Evolutionary conservation across 2,329 filamentous ascomycete genomes (phyloP).

Genomic region (Leptographium galeiforme): DNA sequence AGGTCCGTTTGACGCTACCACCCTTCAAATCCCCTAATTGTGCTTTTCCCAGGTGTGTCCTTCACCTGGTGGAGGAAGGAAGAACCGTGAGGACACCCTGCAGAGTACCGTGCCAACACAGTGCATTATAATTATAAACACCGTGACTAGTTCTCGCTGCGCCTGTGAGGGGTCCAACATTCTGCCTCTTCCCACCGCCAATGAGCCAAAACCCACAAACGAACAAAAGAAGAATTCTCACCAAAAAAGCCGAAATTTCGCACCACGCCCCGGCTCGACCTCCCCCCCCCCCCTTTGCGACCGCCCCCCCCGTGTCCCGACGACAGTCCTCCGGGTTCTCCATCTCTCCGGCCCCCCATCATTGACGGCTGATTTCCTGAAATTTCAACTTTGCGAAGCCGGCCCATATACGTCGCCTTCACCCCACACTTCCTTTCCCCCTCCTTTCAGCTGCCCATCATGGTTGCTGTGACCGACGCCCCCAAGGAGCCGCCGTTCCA

Average conservation of each 20-base stretch:
- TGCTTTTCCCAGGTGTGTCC: background rate
- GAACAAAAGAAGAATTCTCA: constrained; percentile 5
- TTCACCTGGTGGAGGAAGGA: no score
- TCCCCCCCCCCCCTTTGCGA: background rate
- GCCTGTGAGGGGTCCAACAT: background rate
- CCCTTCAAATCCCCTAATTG: background rate
- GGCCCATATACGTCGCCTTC: background rate
- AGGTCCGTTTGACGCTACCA: background rate
- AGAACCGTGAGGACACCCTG: no score
- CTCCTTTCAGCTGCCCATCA: background rate
- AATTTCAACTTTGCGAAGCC: background rate
- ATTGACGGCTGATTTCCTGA: background rate
- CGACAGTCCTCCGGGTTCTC: background rate
- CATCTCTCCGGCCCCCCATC: background rate
- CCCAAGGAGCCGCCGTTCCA: constrained; percentile 60
- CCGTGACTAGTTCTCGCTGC: no score
- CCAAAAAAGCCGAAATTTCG: constrained; percentile 1
- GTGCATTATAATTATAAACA: no score
- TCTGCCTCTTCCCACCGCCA: constrained; percentile 7
- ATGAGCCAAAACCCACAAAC: constrained; percentile 6
- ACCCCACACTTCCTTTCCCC: background rate
- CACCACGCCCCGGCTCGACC: background rate
- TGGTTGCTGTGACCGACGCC: constrained; percentile 28
- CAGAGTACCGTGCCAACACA: no score
- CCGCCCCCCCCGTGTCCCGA: background rate